Conservation (phyloP, 2,329 filamentous ascomycete species). For the Piedraia hortae region DNA sequence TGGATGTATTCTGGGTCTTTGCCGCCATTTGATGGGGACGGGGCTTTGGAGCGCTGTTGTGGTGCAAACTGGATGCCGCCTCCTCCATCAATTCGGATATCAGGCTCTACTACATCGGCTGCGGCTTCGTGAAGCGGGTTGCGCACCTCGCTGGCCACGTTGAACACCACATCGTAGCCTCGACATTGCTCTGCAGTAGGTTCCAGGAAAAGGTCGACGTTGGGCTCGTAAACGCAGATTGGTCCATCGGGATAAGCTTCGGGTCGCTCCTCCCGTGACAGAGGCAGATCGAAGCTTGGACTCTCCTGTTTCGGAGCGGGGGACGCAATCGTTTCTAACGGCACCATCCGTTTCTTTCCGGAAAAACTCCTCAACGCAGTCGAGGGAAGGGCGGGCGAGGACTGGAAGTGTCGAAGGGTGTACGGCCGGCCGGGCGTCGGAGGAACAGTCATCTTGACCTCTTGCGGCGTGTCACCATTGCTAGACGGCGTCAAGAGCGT, state of each 20-base stretch:
- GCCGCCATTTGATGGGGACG: background rate
- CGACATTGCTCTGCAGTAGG: conserved; percentile 52
- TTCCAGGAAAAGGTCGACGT: conserved; percentile 55
- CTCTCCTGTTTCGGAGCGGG: conserved; percentile 17
- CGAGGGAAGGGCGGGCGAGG: conserved; percentile 31
- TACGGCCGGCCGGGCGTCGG: conserved; percentile 28
- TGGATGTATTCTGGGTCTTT: conserved; percentile 55
- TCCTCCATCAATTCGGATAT: conserved; percentile 10
- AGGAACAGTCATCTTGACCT: conserved; percentile 27
- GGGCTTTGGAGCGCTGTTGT: conserved; percentile 4
- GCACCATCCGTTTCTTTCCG: conserved; percentile 1
- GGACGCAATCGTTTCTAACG: conserved; percentile 1
- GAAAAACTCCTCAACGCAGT: conserved; percentile 17
- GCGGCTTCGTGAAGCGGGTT: conserved; percentile 32
- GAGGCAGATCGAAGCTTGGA: conserved; percentile 25
- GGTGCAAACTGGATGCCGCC: conserved; percentile 12
- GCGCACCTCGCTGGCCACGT: conserved; percentile 55
- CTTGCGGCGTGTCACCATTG: conserved; percentile 30
- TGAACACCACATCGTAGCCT: conserved; percentile 58
- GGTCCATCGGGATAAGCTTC: conserved; percentile 62
- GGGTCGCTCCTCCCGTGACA: conserved; percentile 40
- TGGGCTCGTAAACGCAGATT: conserved; percentile 53
- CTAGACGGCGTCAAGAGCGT: conserved; percentile 36
- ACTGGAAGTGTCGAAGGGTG: conserved; percentile 30
- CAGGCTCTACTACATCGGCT: conserved; percentile 8